Evolutionary conservation across 768 basidiomycete species (phyloP), one percentile per base, ranked within the genome.

Genomic region (Collybiopsis confluens): DNA sequence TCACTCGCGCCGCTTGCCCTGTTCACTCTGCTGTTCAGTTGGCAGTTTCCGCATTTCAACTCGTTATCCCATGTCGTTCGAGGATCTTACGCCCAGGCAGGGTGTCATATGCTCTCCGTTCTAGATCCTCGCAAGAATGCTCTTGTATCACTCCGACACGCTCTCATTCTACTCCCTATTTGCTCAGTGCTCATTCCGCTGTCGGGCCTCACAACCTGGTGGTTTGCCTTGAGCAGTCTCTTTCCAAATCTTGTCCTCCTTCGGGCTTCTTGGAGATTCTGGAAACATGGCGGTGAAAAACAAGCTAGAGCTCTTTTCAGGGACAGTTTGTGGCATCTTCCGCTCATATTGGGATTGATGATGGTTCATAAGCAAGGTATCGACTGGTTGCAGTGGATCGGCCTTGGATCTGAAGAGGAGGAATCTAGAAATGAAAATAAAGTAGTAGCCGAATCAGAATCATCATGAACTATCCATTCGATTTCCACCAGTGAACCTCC

Each of bases 21-120:
- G 2, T 92, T 90, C 71, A 77, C 86, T 70, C 69, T 98, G 44
- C 79, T 97, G 8, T 99, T 86, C 73, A 89, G 88, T 56, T 99
- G 96, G 96, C 97, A 99, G 65, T 98, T 98, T 72, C 95, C 96
- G 33, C 96, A 99, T 68, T 98, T 99, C 74, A 98, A 95, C 68
- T 69, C 92, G 1, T 76, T 99, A n/a, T 86, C 94, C 7, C 82
- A 97, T 68, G 74, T 95, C 46, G 80, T 95, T 8, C 83, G 95
- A 35, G 83, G 80, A 9, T 88, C 88, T 18, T 99, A 99, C 68
- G 92, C 97, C 3, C 85, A 92, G 64, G 92, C 88, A 18, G 95
- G 95, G 16, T 99, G 95, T 66, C 80, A 79, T 48, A 99, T 99
- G 97, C 80, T 98, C 10, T 84, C 86, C 28, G 88, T 93, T 54